phyloP scores from a whole-genome alignment of 805 yeast species.

The Scheffersomyces coipomensis region DNA sequence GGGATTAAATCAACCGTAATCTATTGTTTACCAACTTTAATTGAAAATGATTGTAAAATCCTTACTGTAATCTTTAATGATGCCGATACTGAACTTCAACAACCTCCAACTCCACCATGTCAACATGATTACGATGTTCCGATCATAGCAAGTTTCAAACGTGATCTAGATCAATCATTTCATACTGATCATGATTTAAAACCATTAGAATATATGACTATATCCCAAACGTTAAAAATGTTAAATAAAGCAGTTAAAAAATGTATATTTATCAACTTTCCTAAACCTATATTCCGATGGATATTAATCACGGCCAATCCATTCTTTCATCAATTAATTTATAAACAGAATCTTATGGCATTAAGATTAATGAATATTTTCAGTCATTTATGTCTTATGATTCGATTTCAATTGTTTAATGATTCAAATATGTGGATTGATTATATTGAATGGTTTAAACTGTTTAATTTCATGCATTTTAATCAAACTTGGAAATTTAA shows the following conservation, averaged over 20 bases:
- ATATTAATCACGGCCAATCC: not conserved
- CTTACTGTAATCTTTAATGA: not conserved
- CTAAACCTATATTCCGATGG: not conserved
- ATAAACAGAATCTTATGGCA: slow-evolving; percentile 20
- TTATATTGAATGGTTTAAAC: slow-evolving; percentile 16
- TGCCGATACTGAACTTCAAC: too few species aligned
- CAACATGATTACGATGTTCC: slow-evolving; percentile 2
- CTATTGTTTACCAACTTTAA: slow-evolving; percentile 1
- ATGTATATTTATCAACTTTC: not conserved
- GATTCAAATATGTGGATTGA: slow-evolving; percentile 27
- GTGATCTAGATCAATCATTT: not conserved
- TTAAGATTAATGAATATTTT: slow-evolving; percentile 20
- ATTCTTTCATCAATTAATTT: slow-evolving; percentile 16
- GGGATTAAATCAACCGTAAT: slow-evolving; percentile 13
- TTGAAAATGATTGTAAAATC: not conserved
- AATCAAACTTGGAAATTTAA: not conserved
- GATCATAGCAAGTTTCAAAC: not conserved
- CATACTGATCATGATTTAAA: too few species aligned
- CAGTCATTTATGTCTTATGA: slow-evolving; percentile 16
- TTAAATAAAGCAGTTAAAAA: not conserved
- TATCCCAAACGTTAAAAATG: not conserved
- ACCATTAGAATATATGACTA: too few species aligned
- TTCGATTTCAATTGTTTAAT: slow-evolving; percentile 19
- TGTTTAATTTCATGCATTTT: not conserved
- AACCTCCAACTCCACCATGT: not conserved